Base-by-base conservation (phyloP, 352 stramenopile species). In the Globisporangium nodosum region DNA sequence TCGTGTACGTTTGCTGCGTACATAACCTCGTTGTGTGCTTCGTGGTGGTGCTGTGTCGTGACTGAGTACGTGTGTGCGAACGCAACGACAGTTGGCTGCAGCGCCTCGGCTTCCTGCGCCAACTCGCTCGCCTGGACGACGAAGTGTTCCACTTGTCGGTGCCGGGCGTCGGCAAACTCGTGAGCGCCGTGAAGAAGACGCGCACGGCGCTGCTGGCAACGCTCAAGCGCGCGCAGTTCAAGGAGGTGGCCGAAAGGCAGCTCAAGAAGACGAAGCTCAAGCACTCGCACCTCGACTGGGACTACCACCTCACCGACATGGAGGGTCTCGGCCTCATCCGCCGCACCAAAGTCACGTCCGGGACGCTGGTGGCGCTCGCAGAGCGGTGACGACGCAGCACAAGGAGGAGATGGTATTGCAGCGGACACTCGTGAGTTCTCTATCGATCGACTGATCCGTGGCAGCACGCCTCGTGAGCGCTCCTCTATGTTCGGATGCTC, bases 271-370 rank as follows among this genome's bases (percentile, higher is more conserved):
- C 61, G 52, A 87, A 81, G 50, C 63, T 81, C n/a, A 75, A 70
- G 49, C 65, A 83, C 64, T 84, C 79, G 16, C 43, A n/a, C 18
- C 80, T 89, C 52, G 56, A 69, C 15, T 49, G 83, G 27, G 73
- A 85, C 35, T 89, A 78, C 55, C 76, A 89, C 62, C 58, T 87
- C 4, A 56, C 73, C 0, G 79, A 87, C 54, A 85, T 90, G 73
- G 79, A 89, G 56, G 79, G 79, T 16, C 68, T 63, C 48, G 64
- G 72, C 3, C 59, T 89, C 37, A 63, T 89, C 37, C 69, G 65
- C 3, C 69, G 76, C 51, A 82, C 65, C 0, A 81, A 78, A 20
- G 74, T 86, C 7, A 85, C 79, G 5, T 86, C 76, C 2, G 77
- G 77, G n/a, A 64, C 71, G 3, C 60, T 89, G 5, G 75, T 89